These are phyloP conservation scores for Cladosporium colombiae DNA, from an alignment of 2,329 filamentous ascomycete species.

Conservation along the genomic window DNA sequence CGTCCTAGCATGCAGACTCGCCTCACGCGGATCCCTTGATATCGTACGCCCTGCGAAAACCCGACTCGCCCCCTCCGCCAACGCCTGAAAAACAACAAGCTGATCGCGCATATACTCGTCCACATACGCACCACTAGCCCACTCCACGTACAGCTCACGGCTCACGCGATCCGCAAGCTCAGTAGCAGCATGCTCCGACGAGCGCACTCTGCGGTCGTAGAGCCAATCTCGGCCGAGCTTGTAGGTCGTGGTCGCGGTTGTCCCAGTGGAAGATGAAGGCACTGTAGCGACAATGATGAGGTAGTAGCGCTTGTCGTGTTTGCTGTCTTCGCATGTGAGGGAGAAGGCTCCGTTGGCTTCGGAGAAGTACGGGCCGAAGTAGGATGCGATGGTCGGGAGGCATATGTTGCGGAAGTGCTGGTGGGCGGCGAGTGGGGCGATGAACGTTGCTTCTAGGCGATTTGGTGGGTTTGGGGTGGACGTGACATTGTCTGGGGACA, in stretches of 20 bases:
- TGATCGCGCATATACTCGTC: constrained; percentile 61
- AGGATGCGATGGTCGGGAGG: constrained; percentile 13
- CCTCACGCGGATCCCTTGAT: constrained; percentile 28
- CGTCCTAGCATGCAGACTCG: constrained; percentile 49
- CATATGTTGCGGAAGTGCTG: constrained; percentile 27
- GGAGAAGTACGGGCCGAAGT: constrained; percentile 22
- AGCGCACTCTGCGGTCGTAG: constrained; percentile 42
- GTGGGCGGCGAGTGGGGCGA: constrained; percentile 41
- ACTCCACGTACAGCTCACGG: constrained; percentile 46
- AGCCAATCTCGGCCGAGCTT: constrained; percentile 55
- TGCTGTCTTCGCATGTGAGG: constrained; percentile 28
- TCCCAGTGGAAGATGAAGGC: constrained; percentile 24
- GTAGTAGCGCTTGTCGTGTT: constrained; percentile 45
- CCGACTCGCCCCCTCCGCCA: constrained; percentile 48
- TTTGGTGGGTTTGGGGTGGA: constrained; percentile 23
- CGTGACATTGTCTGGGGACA: constrained; percentile 33
- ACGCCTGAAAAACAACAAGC: constrained; percentile 59
- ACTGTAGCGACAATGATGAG: constrained; percentile 56
- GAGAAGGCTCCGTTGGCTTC: constrained; percentile 15
- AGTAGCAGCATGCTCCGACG: constrained; percentile 21
- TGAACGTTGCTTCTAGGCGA: constrained; percentile 40
- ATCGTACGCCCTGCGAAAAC: constrained; percentile 36
- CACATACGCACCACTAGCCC: constrained; percentile 50
- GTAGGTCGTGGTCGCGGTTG: constrained; percentile 33
- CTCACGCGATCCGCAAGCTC: constrained; percentile 48